phyloP scores from a whole-genome alignment of 2,329 filamentous ascomycete species.

The Phyllosticta paracitricarpa region DNA sequence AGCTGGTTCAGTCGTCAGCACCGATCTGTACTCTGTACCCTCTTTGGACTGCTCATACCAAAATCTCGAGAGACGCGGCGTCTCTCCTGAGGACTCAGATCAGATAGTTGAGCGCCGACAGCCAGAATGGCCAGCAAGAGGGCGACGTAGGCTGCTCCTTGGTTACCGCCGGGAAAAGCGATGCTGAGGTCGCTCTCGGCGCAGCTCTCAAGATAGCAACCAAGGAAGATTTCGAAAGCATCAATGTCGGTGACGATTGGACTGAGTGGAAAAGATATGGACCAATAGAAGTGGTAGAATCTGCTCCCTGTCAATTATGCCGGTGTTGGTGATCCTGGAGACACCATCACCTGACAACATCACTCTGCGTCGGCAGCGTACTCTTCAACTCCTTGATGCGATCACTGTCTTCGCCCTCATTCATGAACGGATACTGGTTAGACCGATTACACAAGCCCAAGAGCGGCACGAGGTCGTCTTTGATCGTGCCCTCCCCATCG shows the following conservation, averaged over 20 bases:
- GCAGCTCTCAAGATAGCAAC: not conserved
- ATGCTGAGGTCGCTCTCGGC: not conserved
- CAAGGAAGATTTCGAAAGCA: not conserved
- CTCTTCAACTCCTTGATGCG: not conserved
- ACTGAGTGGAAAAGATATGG: not conserved
- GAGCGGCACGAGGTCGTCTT: not conserved
- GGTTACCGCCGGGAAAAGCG: not conserved
- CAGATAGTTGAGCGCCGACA: slow-evolving; percentile 1
- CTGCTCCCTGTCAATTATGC: not conserved
- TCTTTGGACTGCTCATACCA: not conserved
- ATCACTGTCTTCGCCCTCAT: not conserved
- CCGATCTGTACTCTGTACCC: not conserved
- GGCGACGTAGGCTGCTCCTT: not conserved
- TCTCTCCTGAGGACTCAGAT: not conserved
- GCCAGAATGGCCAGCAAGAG: slow-evolving; percentile 1
- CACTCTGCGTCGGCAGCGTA: not conserved
- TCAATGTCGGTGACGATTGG: not conserved
- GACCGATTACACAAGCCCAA: not conserved
- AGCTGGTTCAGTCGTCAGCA: not conserved
- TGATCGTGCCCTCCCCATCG: slow-evolving; percentile 1
- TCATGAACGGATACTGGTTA: slow-evolving; percentile 6
- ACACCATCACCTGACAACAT: not conserved
- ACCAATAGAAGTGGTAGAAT: slow-evolving; percentile 1
- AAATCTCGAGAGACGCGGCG: not conserved
- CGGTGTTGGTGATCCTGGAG: too few species aligned